Percentiles rank a stretch among this genome's conserved stretches.
Conservation (phyloP, 2,329 filamentous ascomycete species). For the Colletotrichum somersetense region DNA sequence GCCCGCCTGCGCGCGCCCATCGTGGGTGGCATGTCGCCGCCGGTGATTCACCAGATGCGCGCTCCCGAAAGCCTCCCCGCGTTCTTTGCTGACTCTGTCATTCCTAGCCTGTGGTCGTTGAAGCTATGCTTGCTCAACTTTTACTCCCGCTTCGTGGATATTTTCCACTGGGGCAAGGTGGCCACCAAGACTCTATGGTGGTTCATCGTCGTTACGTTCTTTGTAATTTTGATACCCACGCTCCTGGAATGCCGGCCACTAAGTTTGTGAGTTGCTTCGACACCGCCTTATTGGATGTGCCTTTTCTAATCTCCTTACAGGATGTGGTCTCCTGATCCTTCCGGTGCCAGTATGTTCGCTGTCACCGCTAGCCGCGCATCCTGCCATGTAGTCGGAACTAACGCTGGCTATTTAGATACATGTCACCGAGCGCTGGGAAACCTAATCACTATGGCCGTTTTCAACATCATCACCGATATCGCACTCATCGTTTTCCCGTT, state of each 20-base stretch:
- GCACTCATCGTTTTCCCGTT: constrained; percentile 49
- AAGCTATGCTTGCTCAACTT: constrained; percentile 49
- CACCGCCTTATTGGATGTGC: background rate
- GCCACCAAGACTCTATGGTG: constrained; percentile 45
- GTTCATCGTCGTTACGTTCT: constrained; percentile 47
- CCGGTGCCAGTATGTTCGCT: background rate
- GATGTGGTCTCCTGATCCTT: constrained; percentile 33
- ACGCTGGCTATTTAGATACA: constrained; percentile 21
- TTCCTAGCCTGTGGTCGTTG: constrained; percentile 47
- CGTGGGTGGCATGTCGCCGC: background rate
- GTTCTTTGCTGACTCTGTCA: constrained; percentile 15
- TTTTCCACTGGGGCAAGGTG: constrained; percentile 44
- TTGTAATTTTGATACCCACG: constrained; percentile 47
- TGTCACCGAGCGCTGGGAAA: constrained; percentile 48
- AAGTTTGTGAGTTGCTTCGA: constrained; percentile 37
- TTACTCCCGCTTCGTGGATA: constrained; percentile 49
- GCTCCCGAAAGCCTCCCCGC: no score
- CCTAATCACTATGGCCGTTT: constrained; percentile 48
- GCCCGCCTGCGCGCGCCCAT: background rate
- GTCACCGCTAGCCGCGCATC: background rate
- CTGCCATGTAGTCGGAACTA: background rate
- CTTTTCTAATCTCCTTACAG: background rate
- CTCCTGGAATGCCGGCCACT: constrained; percentile 48
- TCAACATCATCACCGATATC: constrained; percentile 48
- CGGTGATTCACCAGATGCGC: background rate